A percentile compares a stretch with the other conserved stretches of the same genome.
Conservation (phyloP, 1,284 basidiomycete genomes). For the Boletellus deceptivus region DNA sequence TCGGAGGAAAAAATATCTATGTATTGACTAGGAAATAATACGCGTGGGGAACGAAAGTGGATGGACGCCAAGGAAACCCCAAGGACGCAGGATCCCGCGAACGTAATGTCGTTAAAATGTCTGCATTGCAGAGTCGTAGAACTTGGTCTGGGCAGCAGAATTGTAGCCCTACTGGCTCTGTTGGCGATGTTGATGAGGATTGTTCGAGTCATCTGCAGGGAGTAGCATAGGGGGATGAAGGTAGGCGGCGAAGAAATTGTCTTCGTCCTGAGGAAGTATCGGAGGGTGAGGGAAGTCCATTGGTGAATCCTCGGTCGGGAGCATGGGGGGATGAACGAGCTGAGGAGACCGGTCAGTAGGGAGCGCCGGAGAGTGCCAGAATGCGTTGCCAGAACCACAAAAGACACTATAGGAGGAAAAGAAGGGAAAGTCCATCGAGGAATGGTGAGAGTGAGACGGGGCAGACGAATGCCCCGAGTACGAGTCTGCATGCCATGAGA, state of each 20-base stretch:
- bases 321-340: no score
- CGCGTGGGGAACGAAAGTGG: not conserved
- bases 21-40: constrained; percentile 3
- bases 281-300: no score
- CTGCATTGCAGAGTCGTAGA: constrained; percentile 31
- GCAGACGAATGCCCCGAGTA: no score
- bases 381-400: no score
- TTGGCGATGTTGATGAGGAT: constrained; percentile 36
- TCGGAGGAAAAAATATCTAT: constrained; percentile 16
- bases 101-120: constrained; percentile 21
- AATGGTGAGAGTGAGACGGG: no score
- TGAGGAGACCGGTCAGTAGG: no score
- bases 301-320: no score
- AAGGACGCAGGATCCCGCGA: constrained; percentile 8
- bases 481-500: no score
- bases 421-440: no score
- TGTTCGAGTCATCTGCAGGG: constrained; percentile 37
- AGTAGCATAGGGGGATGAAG: constrained; percentile 57
- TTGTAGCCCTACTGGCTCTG: constrained; percentile 36
- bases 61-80: constrained; percentile 5
- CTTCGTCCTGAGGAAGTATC: constrained; percentile 46
- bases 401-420: no score
- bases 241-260: constrained; percentile 52
- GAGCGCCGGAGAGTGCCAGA: no score
- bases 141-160: constrained; percentile 21